Base-by-base conservation (phyloP, 805 yeast species). In the Ogataea ramenticola region DNA sequence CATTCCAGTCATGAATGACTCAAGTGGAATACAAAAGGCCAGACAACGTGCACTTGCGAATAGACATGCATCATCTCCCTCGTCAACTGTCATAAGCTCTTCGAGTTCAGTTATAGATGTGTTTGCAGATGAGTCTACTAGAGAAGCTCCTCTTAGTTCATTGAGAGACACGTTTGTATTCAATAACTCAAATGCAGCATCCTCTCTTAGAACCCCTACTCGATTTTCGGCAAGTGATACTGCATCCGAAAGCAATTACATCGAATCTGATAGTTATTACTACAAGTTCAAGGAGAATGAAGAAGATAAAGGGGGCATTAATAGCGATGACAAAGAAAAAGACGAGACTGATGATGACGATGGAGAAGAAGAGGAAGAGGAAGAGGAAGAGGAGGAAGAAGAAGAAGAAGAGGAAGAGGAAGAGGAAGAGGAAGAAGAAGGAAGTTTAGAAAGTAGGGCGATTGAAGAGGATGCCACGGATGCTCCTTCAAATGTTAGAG, bases 391-490 rank as follows among this genome's bases (percentile, higher is more conserved):
- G 16, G 27, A 24, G 27, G 27, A 24, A 7, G 27, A 24, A 6
- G 27, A 24, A 24, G 27, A 24, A 7, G 27, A 24, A 24, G 27
- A 24, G 10, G 27, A 24, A 10, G 27, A 24, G 10, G 27, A 24
- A 24, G 27, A 24, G 10, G 29, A 14, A n/a, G 44, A 41, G 6
- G 46, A 40, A 5, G 45, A 38, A n/a, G 51, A 48, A 15, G 50
- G 49, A 35, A 50, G 48, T 31, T 53, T 51, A 27, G 56, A 52
- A 42, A 38, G 50, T 10, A 40, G 44, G 9, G 60, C 59, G 5
- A 51, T 55, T 24, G 60, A 54, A 39, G 56, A 57, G 9, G 56
- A 51, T 20, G 57, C 55, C 5, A 44, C 32, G 31, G 36, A 49
- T 11, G 11, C 19, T 10, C 38, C 21, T n/a, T 15, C 17, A 9